A percentile compares a stretch with the other conserved stretches of the same genome.
Evolutionary conservation across 2,329 filamentous ascomycete species (phyloP).

Genomic region (Trichoderma sp.): DNA sequence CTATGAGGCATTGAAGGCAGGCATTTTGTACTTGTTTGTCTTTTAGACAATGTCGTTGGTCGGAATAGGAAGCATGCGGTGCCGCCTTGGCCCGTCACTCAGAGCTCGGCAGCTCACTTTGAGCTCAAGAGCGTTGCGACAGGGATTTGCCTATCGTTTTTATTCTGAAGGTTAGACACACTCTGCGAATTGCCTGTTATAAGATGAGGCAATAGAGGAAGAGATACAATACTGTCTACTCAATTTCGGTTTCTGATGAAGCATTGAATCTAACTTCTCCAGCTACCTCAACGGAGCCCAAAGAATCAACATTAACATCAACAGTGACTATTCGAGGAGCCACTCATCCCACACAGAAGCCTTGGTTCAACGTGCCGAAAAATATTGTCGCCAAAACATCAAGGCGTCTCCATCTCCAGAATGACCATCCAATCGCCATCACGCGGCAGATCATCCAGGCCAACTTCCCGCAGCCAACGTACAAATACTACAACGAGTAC

Average conservation of each 20-base stretch:
- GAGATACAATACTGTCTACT: not conserved
- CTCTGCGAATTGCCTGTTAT: not conserved
- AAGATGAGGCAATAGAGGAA: not conserved
- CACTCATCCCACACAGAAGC: conserved; percentile 63
- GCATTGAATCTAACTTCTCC: not conserved
- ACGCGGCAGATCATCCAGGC: conserved; percentile 91
- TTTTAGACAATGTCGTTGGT: conserved; percentile 26
- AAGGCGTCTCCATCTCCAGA: conserved; percentile 82
- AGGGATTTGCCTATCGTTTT: conserved; percentile 26
- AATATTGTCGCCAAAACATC: conserved; percentile 73
- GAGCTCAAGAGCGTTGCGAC: conserved; percentile 27
- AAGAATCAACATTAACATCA: conserved; percentile 30
- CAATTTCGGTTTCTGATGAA: not conserved
- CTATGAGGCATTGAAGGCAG: not conserved
- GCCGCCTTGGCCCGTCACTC: conserved; percentile 30
- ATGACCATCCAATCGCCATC: conserved; percentile 85
- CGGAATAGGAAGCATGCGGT: conserved; percentile 28
- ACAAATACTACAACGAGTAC: conserved; percentile 73
- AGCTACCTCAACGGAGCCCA: not conserved
- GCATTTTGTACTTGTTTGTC: conserved; percentile 6
- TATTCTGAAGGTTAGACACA: conserved; percentile 26
- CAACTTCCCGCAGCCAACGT: conserved; percentile 72
- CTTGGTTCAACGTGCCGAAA: conserved; percentile 80
- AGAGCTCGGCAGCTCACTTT: conserved; percentile 27
- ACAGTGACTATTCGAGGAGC: conserved; percentile 60